Percentiles rank a stretch among this genome's conserved stretches.
phyloP scores from a whole-genome alignment of 495 filamentous ascomycete genomes.

The Lineolata rhizophorae region DNA sequence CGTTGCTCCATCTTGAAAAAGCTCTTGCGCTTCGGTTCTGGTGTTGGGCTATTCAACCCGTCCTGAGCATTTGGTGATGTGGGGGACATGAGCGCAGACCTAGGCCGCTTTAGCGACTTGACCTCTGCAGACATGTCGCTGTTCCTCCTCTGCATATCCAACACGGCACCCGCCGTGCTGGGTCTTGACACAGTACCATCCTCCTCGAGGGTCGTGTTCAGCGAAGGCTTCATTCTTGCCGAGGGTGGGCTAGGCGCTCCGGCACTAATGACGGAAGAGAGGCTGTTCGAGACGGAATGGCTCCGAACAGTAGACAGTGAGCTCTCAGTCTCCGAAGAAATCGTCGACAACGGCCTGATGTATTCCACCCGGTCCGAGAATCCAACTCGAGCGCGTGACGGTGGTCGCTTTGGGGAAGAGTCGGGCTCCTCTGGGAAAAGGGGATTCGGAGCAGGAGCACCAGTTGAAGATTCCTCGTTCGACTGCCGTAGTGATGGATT shows the following conservation, averaged over 20 bases:
- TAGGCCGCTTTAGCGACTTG: no score
- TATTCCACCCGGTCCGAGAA: slow-evolving; percentile 41
- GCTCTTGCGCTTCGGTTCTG: no score
- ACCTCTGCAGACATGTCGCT: no score
- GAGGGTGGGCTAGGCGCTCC: slow-evolving; percentile 16
- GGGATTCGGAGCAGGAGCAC: not conserved
- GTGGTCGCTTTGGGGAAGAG: slow-evolving; percentile 15
- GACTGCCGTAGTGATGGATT: no score
- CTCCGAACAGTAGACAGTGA: slow-evolving; percentile 36
- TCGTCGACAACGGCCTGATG: slow-evolving; percentile 48
- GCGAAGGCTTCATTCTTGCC: slow-evolving; percentile 11
- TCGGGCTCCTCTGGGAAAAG: slow-evolving; percentile 9
- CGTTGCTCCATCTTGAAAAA: no score
- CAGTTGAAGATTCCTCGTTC: not conserved
- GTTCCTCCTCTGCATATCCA: slow-evolving; percentile 15
- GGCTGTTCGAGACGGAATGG: slow-evolving; percentile 40
- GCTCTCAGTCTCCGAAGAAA: slow-evolving; percentile 54
- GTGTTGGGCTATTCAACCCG: no score
- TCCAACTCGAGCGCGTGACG: slow-evolving; percentile 30
- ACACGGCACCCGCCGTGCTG: slow-evolving; percentile 30
- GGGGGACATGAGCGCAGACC: no score
- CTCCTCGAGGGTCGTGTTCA: slow-evolving; percentile 17
- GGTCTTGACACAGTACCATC: slow-evolving; percentile 20
- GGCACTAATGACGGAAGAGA: slow-evolving; percentile 36
- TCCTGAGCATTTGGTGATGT: no score